Evolutionary conservation across 1,284 basidiomycete genomes (phyloP), one percentile per base, ranked within the genome.

Genomic region (Cryptococcus sp.): DNA sequence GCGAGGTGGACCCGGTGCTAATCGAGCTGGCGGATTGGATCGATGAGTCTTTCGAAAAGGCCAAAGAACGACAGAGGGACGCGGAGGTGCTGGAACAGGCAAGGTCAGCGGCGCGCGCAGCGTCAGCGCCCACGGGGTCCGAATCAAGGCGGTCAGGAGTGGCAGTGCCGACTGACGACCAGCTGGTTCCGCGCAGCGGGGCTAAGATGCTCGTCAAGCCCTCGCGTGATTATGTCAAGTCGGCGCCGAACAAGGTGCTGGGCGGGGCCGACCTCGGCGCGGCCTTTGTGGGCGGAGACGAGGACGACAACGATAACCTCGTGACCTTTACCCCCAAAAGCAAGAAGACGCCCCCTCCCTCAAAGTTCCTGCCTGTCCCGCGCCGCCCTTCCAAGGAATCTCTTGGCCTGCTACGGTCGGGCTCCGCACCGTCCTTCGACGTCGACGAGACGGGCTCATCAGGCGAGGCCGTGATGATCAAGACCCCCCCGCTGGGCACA

Each of bases 21-120:
- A 82, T 87, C 60, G 90, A 94, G 67, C 82, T 96, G 65, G 92
- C 87, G n/a, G 88, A 89, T 62, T 97, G 93, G 92, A 94, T 96
- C 59, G 83, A 85, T 68, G 84, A 86, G 60, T 83, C 85, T 24
- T 97, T 98, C 72, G 81, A 80, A 28, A 63, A 66, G 28, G 63
- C 60, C 18, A 49, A 53, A n/a, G 62, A 67, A 1, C 53, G 51
- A 52, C 71, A 78, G 44, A 55, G 66, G 46, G 70, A 75, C 46
- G 57, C 56, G 20, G 63, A 68, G 62, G 66, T 69, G 18, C 59
- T 68, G 4, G 57, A 56, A 9, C 4, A 33, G 28, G 28, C 28
- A 9, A 33, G 28, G 9, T 33, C 28, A 9, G 28, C 28, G 9
- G 28, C 28, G 4, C 28, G 28, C 28, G 54, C 57, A 18, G 42